A percentile compares a stretch with the other conserved stretches of the same genome.
Evolutionary conservation across 1,139 yeast species (phyloP).

Genomic region (Debaryomyces fabryi): DNA sequence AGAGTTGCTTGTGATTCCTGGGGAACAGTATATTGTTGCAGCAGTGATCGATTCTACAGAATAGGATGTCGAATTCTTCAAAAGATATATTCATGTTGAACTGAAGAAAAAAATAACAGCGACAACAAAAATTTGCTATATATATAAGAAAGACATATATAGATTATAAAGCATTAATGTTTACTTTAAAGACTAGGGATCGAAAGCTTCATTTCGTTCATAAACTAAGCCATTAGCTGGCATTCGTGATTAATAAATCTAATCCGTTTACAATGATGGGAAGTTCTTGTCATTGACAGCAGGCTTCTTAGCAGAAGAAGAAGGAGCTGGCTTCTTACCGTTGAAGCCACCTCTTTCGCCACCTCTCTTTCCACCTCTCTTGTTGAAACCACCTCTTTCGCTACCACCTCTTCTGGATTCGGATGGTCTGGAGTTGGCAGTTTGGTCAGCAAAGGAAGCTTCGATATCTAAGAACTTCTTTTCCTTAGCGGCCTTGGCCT

Average conservation of each 20-base stretch:
- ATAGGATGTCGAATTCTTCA: constrained; percentile 1
- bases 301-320: constrained; percentile 36
- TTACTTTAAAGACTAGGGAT: constrained; percentile 2
- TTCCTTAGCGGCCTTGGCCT: constrained; percentile 65
- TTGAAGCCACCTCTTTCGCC: constrained; percentile 24
- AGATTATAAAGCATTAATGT: constrained; percentile 7
- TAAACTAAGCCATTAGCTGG: constrained; percentile 4
- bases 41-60: constrained; percentile 2
- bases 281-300: constrained; percentile 60
- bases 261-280: constrained; percentile 52
- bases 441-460: constrained; percentile 63
- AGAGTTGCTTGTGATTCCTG: constrained; percentile 8
- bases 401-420: constrained; percentile 32
- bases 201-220: constrained; percentile 2
- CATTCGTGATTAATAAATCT: neutral
- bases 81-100: constrained; percentile 3
- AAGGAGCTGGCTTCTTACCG: constrained; percentile 26
- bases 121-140: constrained; percentile 3
- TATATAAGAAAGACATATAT: constrained; percentile 4
- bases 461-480: constrained; percentile 70
- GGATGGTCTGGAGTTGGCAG: constrained; percentile 23
- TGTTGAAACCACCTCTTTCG: constrained; percentile 38
- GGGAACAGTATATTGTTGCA: constrained; percentile 4
- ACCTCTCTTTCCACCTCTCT: constrained; percentile 19
- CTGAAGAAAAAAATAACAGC: constrained; percentile 3